phyloP scores from a whole-genome alignment of 2,329 filamentous ascomycete species.

The Ampelomyces quisqualis region DNA sequence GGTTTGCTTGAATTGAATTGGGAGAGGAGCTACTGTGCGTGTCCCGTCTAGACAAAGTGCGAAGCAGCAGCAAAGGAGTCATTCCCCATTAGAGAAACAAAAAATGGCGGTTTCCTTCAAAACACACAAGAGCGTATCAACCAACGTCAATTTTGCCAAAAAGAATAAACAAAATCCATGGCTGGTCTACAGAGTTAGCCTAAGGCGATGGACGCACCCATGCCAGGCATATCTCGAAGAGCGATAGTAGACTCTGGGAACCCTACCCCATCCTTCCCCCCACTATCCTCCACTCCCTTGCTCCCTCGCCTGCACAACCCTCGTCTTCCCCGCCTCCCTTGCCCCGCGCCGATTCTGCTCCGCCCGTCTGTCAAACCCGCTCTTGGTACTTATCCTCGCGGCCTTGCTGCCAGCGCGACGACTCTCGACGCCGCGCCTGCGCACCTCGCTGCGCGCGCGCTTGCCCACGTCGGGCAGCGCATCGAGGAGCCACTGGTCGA shows the following conservation, averaged over 20 bases:
- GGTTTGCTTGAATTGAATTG: neutral
- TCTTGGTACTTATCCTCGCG: conserved; percentile 75
- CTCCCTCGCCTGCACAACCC: conserved; percentile 17
- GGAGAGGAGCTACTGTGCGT: no score
- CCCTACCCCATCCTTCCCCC: conserved; percentile 43
- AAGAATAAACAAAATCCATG: no score
- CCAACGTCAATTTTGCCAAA: no score
- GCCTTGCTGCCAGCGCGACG: conserved; percentile 49
- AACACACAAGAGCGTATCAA: no score
- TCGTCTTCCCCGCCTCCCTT: conserved; percentile 36
- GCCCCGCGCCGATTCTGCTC: conserved; percentile 66
- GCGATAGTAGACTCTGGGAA: no score
- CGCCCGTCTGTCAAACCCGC: conserved; percentile 68
- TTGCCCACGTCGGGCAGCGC: conserved; percentile 82
- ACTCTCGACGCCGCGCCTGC: conserved; percentile 4
- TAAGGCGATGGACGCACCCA: no score
- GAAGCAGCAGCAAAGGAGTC: no score
- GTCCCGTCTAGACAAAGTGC: no score
- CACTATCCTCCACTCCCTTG: conserved; percentile 16
- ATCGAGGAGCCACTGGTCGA: conserved; percentile 74
- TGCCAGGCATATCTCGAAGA: no score
- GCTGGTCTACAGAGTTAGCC: neutral
- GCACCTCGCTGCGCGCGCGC: conserved; percentile 78
- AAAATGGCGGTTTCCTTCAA: no score
- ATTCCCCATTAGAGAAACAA: no score